phyloP scores from a whole-genome alignment of 148 eudicot genomes.

The Talinum fruticosum region DNA sequence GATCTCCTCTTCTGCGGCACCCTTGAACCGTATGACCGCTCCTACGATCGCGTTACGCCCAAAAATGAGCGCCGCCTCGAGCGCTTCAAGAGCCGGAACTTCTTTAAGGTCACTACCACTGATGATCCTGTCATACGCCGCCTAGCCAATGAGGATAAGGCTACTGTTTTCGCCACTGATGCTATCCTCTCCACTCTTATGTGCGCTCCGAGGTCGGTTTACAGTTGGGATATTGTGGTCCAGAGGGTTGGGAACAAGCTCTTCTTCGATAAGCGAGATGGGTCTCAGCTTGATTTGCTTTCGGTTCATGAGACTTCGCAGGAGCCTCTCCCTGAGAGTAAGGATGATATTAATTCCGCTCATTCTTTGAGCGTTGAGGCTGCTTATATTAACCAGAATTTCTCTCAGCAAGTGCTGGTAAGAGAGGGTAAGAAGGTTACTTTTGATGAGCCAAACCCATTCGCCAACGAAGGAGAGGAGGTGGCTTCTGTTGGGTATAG shows the following conservation, averaged over 20 bases:
- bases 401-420: conserved; percentile 85
- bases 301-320: conserved; percentile 84
- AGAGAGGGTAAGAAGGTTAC: conserved; percentile 74
- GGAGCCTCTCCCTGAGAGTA: conserved; percentile 82
- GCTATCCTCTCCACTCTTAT: conserved; percentile 67
- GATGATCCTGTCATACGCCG: conserved; percentile 87
- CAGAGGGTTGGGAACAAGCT: conserved; percentile 91
- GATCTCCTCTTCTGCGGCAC: conserved; percentile 71
- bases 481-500: conserved; percentile 87
- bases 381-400: conserved; percentile 87
- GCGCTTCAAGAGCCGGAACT: conserved; percentile 81
- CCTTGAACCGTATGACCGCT: conserved; percentile 58
- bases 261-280: conserved; percentile 88
- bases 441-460: conserved; percentile 89
- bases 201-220: conserved; percentile 86
- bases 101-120: conserved; percentile 86
- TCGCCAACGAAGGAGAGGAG: conserved; percentile 89
- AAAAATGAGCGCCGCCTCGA: conserved; percentile 68
- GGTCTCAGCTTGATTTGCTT: conserved; percentile 75
- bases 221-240: conserved; percentile 91
- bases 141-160: conserved; percentile 89
- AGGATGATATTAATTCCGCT: conserved; percentile 87
- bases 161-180: conserved; percentile 90
- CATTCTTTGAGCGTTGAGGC: conserved; percentile 82
- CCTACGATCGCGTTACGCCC: conserved; percentile 69